Evolutionary conservation across 139 green algal genomes (phyloP).

Genomic region (Edaphochlamys debaryana): DNA sequence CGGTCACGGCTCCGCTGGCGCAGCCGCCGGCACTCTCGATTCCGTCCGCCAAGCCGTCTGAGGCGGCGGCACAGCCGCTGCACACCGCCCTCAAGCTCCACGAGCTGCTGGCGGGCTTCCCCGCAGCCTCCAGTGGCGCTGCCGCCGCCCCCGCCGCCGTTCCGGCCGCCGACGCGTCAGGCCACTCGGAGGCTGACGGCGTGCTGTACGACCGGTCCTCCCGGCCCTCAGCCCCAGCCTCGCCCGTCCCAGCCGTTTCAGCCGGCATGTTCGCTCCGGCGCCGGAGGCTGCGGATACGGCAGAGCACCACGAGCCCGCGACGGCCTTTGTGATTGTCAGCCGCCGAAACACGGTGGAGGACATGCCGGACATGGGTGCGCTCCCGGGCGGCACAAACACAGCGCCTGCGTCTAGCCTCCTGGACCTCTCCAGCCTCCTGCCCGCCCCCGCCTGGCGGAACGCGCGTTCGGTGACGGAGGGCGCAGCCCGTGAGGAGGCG

Average conservation of each 20-base stretch:
- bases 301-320: not conserved
- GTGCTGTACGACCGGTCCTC: no score
- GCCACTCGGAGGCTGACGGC: no score
- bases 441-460: slow-evolving; percentile 1
- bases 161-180: no score
- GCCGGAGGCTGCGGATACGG: not conserved
- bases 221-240: no score
- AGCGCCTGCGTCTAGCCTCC: no score
- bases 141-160: not conserved
- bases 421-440: slow-evolving; percentile 22
- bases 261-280: no score
- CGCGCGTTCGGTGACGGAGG: no score
- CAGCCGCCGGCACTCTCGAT: not conserved
- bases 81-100: slow-evolving; percentile 12
- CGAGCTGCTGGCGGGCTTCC: not conserved
- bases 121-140: not conserved
- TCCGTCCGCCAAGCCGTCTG: no score
- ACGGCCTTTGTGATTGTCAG: slow-evolving; percentile 37
- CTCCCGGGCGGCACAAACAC: no score
- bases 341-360: not conserved
- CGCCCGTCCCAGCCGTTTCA: no score
- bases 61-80: not conserved
- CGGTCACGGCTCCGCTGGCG: not conserved
- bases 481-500: no score
- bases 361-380: not conserved